Evolutionary conservation across 140 eudicot genomes (phyloP), one percentile per base, ranked within the genome.

Genomic region (Ambrosia hybrid): DNA sequence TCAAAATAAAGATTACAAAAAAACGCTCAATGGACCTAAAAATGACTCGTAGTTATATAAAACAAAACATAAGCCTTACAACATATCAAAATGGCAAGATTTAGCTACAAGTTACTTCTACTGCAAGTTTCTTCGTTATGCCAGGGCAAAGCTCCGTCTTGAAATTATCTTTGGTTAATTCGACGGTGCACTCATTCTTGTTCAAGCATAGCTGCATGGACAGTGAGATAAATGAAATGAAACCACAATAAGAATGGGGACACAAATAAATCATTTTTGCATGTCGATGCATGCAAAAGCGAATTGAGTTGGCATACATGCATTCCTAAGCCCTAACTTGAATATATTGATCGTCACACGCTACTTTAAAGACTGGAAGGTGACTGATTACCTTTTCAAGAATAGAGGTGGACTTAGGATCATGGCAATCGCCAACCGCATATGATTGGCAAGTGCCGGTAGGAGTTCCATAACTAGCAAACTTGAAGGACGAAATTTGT

Each of bases 391-490:
- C 98, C 96, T 87, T 85, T 79, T 89, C 80, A 10, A 85, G 86
- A 57, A 79, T 52, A 52, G 87, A 79, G 37, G 74, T 76, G 60
- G 96, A 85, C 51, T 80, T 65, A 41, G 98, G 88, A 78, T 89
- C 92, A 80, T 87, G 95, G 83, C 98, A 92, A 51, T 87, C 86
- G 52, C 98, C 96, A 60, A 52, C 33, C 36, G 75, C 73, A 76
- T 76, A 91, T 34, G 94, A 86, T 26, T 87, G 87, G 67, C 97
- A 91, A n/a, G 85, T 70, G 4, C 97, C 97, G 5, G 57, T 73
- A 13, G 97, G 97, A 68, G 85, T 89, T 78, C 97, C 97, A 76
- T 86, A 91, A 70, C 97, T 91, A 68, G 88, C 97, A 84, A 91
- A 91, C 78, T 88, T 84, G 77, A 91, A 72, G 45, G 76, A 52